Conservation (phyloP, 1,284 basidiomycete genomes). For the Caloboletus inedulis region DNA sequence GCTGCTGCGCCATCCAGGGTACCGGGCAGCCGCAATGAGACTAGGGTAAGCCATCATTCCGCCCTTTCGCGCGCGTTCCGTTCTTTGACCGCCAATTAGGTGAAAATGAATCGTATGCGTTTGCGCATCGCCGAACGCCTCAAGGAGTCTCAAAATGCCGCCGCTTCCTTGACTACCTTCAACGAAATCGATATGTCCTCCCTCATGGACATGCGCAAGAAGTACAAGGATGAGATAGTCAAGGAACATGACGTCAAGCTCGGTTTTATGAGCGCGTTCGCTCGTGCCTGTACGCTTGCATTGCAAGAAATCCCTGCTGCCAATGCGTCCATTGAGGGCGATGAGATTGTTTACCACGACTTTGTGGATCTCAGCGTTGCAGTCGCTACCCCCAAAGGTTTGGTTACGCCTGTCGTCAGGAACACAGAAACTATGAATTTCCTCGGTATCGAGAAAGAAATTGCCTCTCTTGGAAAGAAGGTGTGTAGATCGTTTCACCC, state of each 20-base stretch:
- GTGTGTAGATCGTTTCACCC: slow-evolving; percentile 38
- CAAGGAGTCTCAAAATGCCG: slow-evolving; percentile 98
- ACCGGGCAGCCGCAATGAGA: slow-evolving; percentile 75
- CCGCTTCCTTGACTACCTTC: slow-evolving; percentile 96
- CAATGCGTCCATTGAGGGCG: slow-evolving; percentile 94
- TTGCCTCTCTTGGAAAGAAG: slow-evolving; percentile 89
- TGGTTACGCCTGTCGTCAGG: slow-evolving; percentile 94
- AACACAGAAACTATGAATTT: slow-evolving; percentile 89
- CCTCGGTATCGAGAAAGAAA: slow-evolving; percentile 91
- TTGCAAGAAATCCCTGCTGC: slow-evolving; percentile 92
- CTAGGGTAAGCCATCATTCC: slow-evolving; percentile 55
- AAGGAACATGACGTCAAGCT: slow-evolving; percentile 96
- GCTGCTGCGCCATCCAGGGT: slow-evolving; percentile 37
- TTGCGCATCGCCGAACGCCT: slow-evolving; percentile 95
- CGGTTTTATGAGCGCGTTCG: slow-evolving; percentile 98
- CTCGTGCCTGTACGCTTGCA: slow-evolving; percentile 83
- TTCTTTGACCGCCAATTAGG: slow-evolving; percentile 40
- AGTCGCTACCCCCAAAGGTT: slow-evolving; percentile 95
- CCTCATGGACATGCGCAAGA: slow-evolving; percentile 89
- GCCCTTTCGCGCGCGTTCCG: background rate
- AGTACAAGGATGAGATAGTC: slow-evolving; percentile 92
- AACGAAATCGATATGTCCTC: slow-evolving; percentile 99
- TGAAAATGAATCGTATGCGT: slow-evolving; percentile 99
- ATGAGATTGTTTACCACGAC: slow-evolving; percentile 94
- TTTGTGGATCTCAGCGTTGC: slow-evolving; percentile 94